Evolutionary conservation across 305 asterid species (phyloP), one percentile per base, ranked within the genome.

Genomic region (Nicotiana rustica): DNA sequence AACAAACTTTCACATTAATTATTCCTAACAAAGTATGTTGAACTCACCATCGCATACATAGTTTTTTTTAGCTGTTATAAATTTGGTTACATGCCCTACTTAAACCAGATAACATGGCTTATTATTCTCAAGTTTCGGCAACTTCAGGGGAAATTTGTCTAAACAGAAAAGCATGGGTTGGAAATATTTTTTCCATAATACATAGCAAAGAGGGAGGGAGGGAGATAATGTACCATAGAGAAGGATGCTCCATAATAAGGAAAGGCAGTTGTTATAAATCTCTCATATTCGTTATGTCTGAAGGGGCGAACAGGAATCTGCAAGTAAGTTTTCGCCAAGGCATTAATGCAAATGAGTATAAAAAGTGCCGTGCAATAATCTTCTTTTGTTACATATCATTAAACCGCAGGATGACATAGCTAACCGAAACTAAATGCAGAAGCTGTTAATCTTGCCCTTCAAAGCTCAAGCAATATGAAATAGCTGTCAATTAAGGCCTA

Each of bases 291-390:
- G 9, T 93, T 92, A 81, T 95, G 99, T 76, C 93, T 91, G 93
- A 84, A 95, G 19, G 99, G 99, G 41, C 98, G 91, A 82, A 95
- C 99, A 68, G 99, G 97, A 83, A 95, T 95, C 98, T 95, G 97
- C 88, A 86, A 67, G 73, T 41, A 79, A 35, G n/a, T 17, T 12
- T 78, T 38, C 6, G 21, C 75, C 49, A 75, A 85, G 18, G 69
- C 83, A 84, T 55, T 19, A 83, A 14, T 47, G 52, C 36, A 67
- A 47, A 77, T 19, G 49, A 44, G 29, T 8, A 80, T 55, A 61
- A 19, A 61, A 81, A 60, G 52, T 35, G 73, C 57, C 41, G 66
- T 41, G 61, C 79, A 73, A 47, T 4, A 57, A 73, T n/a, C 6
- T 47, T 60, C 35, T 18, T 12, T 41, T 69, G 44, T 41, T 69